phyloP scores from a whole-genome alignment of 225 moss, liverwort and hornwort genomes.

The Physcomitrellopsis africana region DNA sequence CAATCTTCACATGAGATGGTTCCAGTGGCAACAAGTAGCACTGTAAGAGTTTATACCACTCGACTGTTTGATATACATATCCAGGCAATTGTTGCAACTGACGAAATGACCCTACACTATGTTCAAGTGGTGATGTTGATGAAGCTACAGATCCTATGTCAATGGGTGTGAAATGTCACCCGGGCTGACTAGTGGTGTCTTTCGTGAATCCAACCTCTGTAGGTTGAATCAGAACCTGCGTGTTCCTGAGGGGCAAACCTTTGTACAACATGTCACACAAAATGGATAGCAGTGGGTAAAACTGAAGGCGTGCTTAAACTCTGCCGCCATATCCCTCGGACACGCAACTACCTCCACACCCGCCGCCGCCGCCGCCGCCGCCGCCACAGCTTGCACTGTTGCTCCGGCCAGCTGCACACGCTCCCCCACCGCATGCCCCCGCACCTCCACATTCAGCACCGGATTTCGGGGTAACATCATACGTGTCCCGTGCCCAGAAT shows the following conservation, averaged over 20 bases:
- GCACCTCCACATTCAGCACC: constrained; percentile 29
- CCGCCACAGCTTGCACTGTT: background rate
- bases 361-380: background rate
- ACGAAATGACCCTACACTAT: background rate
- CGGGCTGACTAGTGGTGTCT: constrained; percentile 4
- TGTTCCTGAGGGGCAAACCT: background rate
- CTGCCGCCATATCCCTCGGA: constrained; percentile 21
- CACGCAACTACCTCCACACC: constrained; percentile 11
- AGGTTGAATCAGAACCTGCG: background rate
- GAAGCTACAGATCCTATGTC: background rate
- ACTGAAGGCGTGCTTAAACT: background rate
- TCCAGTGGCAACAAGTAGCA: too few relatives aligned
- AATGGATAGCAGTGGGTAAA: constrained; percentile 8
- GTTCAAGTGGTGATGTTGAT: background rate
- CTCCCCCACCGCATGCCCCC: constrained; percentile 38
- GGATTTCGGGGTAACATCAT: constrained; percentile 22
- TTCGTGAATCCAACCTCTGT: background rate
- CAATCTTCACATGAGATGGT: too few relatives aligned
- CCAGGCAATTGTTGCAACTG: background rate
- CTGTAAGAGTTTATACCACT: constrained; percentile 11
- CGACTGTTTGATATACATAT: constrained; percentile 11
- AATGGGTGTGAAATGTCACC: constrained; percentile 37
- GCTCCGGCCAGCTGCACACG: constrained; percentile 13
- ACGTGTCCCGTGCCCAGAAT: constrained; percentile 34
- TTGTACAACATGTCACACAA: constrained; percentile 34